phyloP scores from a whole-genome alignment of 768 basidiomycete species.

The Agrocybe chaxingu region DNA sequence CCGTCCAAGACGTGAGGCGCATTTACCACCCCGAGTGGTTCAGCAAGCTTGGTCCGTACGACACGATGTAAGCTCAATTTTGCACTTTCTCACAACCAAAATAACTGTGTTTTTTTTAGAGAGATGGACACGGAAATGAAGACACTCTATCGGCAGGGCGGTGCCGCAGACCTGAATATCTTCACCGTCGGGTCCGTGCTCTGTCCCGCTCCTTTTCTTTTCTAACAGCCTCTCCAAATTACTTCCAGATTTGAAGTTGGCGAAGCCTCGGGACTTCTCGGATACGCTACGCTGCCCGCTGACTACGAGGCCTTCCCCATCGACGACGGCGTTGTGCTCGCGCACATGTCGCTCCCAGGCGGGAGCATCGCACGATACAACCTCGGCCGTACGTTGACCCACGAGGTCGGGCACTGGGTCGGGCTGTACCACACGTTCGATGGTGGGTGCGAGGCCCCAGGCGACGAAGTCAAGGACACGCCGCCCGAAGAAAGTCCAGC shows the following conservation, averaged over 20 bases:
- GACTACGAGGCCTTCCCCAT: conserved; percentile 20
- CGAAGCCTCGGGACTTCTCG: conserved; percentile 22
- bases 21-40: conserved; percentile 39
- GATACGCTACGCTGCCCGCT: conserved; percentile 34
- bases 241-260: conserved; percentile 16
- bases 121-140: conserved; percentile 15
- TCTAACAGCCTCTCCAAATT: not conserved
- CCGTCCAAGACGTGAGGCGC: conserved; percentile 26
- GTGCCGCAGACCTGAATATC: conserved; percentile 13
- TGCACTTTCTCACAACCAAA: not conserved
- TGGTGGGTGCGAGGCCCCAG: conserved; percentile 15
- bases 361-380: conserved; percentile 29
- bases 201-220: not conserved
- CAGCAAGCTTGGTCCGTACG: conserved; percentile 5
- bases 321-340: conserved; percentile 35
- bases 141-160: conserved; percentile 11
- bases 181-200: conserved; percentile 17
- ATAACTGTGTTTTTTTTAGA: not conserved
- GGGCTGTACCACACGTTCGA: conserved; percentile 41
- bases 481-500: conserved; percentile 32
- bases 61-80: conserved; percentile 6
- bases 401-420: conserved; percentile 37
- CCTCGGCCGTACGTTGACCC: conserved; percentile 29
- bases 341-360: conserved; percentile 28
- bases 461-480: conserved; percentile 37